These are phyloP conservation scores for Populus ilicifolia DNA, from an alignment of 345 rosid genomes.

Conservation along the genomic window DNA sequence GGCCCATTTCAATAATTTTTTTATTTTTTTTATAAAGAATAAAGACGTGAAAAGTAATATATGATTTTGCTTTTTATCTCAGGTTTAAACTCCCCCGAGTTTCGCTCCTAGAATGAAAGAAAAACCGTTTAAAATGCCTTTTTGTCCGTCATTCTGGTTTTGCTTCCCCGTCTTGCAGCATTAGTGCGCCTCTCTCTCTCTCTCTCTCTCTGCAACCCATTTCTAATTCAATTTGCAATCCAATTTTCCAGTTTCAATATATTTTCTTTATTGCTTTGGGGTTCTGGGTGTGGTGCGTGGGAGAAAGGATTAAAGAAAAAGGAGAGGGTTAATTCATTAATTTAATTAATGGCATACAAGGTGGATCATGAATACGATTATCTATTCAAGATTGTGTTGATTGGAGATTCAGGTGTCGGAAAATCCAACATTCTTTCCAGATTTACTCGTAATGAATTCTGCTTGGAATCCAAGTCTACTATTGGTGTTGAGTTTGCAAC, in stretches of 20 bases:
- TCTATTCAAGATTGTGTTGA: constrained; percentile 58
- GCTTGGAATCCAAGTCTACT: constrained; percentile 64
- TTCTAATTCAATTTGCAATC: background rate
- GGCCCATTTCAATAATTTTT: background rate
- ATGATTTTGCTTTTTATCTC: background rate
- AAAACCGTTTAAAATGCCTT: constrained; percentile 40
- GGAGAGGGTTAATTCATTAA: background rate
- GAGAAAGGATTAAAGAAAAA: background rate
- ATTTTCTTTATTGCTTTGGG: background rate
- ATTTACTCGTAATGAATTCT: constrained; percentile 62
- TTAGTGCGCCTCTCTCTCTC: background rate
- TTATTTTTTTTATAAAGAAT: too few relatives aligned
- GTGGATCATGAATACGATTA: constrained; percentile 66
- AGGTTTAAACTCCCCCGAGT: constrained; percentile 12
- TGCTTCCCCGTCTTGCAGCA: background rate
- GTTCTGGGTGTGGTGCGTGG: background rate
- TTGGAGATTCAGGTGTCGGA: constrained; percentile 71
- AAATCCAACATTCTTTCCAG: constrained; percentile 70
- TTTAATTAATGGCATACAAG: constrained; percentile 48
- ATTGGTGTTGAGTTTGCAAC: constrained; percentile 74
- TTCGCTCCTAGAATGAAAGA: constrained; percentile 21
- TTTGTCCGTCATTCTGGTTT: constrained; percentile 29
- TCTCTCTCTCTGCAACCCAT: background rate
- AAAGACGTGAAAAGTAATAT: too few relatives aligned
- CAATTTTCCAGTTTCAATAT: background rate